Conservation (phyloP, 495 filamentous ascomycete genomes). For the Aspergillus bertholletiae region DNA sequence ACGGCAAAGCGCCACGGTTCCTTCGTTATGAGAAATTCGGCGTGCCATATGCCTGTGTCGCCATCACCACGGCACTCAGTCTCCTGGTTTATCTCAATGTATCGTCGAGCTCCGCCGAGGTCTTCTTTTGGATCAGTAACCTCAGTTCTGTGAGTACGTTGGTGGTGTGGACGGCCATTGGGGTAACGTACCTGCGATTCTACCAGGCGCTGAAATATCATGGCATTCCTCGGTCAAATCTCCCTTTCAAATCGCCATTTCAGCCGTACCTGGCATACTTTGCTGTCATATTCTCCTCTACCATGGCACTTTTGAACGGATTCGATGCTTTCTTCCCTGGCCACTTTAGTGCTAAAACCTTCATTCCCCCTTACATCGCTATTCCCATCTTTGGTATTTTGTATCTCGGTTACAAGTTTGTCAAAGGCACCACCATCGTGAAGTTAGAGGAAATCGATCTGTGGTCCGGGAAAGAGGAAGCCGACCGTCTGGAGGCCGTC, state of each 20-base stretch:
- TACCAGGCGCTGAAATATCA: constrained; percentile 46
- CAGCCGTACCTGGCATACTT: constrained; percentile 52
- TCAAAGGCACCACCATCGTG: constrained; percentile 51
- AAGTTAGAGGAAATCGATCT: constrained; percentile 50
- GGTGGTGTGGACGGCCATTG: constrained; percentile 53
- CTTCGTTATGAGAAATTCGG: constrained; percentile 39
- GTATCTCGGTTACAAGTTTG: constrained; percentile 53
- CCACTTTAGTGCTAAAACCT: constrained; percentile 28
- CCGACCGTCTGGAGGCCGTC: constrained; percentile 8
- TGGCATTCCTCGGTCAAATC: constrained; percentile 33
- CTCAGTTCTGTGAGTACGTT: constrained; percentile 49
- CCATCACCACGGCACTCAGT: constrained; percentile 18
- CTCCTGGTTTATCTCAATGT: constrained; percentile 31
- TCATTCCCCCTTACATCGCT: constrained; percentile 38
- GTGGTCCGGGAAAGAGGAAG: constrained; percentile 25
- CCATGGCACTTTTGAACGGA: constrained; percentile 54
- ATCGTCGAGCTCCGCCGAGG: constrained; percentile 22
- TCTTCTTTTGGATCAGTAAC: constrained; percentile 52
- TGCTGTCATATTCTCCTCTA: constrained; percentile 42
- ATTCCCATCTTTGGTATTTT: constrained; percentile 51
- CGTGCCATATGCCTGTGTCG: constrained; percentile 38
- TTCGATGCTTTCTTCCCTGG: constrained; percentile 57
- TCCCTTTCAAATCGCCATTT: constrained; percentile 47
- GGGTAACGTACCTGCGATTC: constrained; percentile 54
- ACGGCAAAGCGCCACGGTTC: constrained; percentile 57